Evolutionary conservation across 257 asterid genomes (phyloP).

Genomic region (Scutellaria baicalensis): DNA sequence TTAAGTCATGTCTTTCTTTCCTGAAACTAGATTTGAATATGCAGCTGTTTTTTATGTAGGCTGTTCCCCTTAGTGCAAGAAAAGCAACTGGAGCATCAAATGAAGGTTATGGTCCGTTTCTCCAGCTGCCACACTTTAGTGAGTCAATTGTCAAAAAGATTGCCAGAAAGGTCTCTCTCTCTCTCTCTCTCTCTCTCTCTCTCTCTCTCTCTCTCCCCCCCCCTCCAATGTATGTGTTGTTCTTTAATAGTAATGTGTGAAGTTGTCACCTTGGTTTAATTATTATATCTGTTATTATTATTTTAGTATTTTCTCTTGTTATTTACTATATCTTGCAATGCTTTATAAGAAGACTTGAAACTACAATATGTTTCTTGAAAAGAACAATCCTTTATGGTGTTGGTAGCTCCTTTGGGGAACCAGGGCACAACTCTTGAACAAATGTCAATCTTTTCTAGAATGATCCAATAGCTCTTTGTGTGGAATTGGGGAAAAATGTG

Average conservation of each 20-base stretch:
- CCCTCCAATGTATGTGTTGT: neutral
- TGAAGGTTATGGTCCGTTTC: constrained; percentile 93
- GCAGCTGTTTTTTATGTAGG: constrained; percentile 46
- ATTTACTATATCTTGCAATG: neutral
- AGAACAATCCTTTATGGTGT: neutral
- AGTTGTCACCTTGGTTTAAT: neutral
- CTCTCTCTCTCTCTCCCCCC: neutral
- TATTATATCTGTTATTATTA: too few relatives aligned
- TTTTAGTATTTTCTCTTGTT: too few relatives aligned
- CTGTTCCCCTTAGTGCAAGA: constrained; percentile 88
- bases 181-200: neutral
- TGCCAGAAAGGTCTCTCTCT: constrained; percentile 72
- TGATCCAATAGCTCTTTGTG: neutral
- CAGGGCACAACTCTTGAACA: neutral
- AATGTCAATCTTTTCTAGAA: neutral
- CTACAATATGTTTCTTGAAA: neutral
- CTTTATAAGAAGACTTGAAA: neutral
- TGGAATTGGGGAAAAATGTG: neutral
- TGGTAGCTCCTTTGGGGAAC: neutral
- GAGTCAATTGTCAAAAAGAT: constrained; percentile 82
- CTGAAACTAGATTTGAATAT: constrained; percentile 1
- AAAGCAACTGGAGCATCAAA: constrained; percentile 72
- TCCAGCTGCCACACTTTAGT: constrained; percentile 95
- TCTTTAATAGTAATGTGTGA: neutral
- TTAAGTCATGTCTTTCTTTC: neutral